Percentiles rank a stretch among this genome's conserved stretches.
phyloP scores from a whole-genome alignment of 1,284 basidiomycete species.

The Puccinia triticina region DNA sequence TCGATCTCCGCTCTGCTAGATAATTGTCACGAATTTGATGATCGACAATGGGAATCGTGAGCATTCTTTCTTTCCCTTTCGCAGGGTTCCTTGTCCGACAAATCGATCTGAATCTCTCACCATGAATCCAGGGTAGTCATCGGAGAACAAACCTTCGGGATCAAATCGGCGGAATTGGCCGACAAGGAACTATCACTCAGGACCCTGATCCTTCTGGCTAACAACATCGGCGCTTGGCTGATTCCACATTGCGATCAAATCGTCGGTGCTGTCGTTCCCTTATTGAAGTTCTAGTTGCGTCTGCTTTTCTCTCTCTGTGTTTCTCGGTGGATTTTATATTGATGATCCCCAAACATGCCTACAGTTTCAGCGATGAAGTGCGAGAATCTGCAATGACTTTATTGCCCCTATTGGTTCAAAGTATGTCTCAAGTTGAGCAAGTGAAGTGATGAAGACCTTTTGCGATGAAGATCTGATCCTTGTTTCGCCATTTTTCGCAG shows the following conservation, averaged over 20 bases:
- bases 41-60: slow-evolving; percentile 47
- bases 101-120: background rate
- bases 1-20: slow-evolving; percentile 35
- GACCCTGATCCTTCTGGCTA: slow-evolving; percentile 32
- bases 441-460: background rate
- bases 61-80: background rate
- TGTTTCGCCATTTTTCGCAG: slow-evolving; percentile 9
- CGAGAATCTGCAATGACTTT: slow-evolving; percentile 36
- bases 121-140: slow-evolving; percentile 31
- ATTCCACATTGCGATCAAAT: slow-evolving; percentile 47
- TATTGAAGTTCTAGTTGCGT: slow-evolving; percentile 49
- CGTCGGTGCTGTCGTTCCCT: slow-evolving; percentile 40
- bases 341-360: background rate
- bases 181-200: slow-evolving; percentile 38
- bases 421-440: slow-evolving; percentile 13
- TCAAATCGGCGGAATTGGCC: slow-evolving; percentile 35
- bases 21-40: slow-evolving; percentile 42
- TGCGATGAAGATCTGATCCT: too few relatives aligned
- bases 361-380: slow-evolving; percentile 48
- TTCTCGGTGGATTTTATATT: background rate
- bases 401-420: slow-evolving; percentile 36
- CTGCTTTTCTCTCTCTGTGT: background rate
- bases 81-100: background rate
- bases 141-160: slow-evolving; percentile 44
- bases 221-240: slow-evolving; percentile 14